phyloP scores from a whole-genome alignment of 2,329 filamentous ascomycete species.

The Neofusicoccum sp. region DNA sequence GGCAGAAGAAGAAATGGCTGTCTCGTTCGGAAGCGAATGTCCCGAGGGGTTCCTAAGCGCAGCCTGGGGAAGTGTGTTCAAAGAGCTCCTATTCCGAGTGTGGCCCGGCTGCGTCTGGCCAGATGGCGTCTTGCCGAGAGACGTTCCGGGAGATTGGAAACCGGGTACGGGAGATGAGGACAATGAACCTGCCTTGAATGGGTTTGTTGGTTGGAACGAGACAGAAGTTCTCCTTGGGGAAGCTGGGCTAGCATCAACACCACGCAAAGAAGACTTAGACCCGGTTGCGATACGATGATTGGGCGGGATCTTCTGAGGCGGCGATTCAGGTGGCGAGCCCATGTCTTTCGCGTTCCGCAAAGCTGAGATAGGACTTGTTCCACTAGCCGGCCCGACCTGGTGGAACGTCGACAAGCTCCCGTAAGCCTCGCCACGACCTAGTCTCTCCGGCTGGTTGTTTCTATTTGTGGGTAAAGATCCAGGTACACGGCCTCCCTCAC shows the following conservation, averaged over 20 bases:
- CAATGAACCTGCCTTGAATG: conserved; percentile 91
- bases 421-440: conserved; percentile 75
- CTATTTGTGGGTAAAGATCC: conserved; percentile 72
- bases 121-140: conserved; percentile 37
- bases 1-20: conserved; percentile 62
- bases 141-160: conserved; percentile 53
- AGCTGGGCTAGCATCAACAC: conserved; percentile 48
- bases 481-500: conserved; percentile 50
- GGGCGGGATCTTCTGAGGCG: conserved; percentile 50
- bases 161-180: conserved; percentile 74
- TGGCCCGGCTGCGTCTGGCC: conserved; percentile 38
- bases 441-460: conserved; percentile 46
- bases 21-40: conserved; percentile 53
- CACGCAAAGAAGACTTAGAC: conserved; percentile 50
- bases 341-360: conserved; percentile 66
- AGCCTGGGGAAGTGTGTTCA: conserved; percentile 73
- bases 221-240: conserved; percentile 72
- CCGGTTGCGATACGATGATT: conserved; percentile 46
- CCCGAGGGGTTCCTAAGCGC: conserved; percentile 64
- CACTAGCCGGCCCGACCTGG: conserved; percentile 68
- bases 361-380: conserved; percentile 82
- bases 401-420: conserved; percentile 89
- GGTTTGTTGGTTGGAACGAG: conserved; percentile 71
- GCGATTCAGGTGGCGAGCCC: conserved; percentile 46
- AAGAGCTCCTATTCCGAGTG: conserved; percentile 66